Percentiles rank a stretch among this genome's conserved stretches.
These are phyloP conservation scores for Sporothrix phasma DNA, from an alignment of 2,329 filamentous ascomycete genomes.

Conservation along the genomic window DNA sequence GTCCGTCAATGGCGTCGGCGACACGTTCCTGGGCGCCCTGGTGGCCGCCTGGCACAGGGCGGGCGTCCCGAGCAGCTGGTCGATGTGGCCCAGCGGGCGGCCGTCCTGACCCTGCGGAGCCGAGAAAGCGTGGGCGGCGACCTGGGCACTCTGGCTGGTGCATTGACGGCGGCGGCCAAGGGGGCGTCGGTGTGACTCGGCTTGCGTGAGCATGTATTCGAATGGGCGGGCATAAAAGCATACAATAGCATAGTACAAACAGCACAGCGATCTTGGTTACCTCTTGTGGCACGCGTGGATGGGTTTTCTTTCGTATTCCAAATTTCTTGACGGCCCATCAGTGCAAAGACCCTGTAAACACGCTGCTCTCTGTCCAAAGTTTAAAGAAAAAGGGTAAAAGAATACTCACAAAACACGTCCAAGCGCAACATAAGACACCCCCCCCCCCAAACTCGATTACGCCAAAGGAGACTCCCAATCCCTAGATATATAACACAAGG, in stretches of 20 bases:
- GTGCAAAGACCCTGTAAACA: background rate
- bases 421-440: background rate
- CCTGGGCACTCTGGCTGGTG: constrained; percentile 19
- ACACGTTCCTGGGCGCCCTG: constrained; percentile 81
- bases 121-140: constrained; percentile 51
- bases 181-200: too few relatives aligned
- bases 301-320: too few relatives aligned
- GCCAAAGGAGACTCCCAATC: background rate
- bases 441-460: background rate
- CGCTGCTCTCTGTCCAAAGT: background rate
- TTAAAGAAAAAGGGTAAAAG: background rate
- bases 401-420: background rate
- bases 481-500: background rate
- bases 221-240: background rate
- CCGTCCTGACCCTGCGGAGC: constrained; percentile 67
- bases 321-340: too few relatives aligned
- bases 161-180: constrained; percentile 19
- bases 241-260: background rate
- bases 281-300: too few relatives aligned
- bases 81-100: constrained; percentile 71
- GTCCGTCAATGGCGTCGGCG: constrained; percentile 89
- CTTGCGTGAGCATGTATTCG: background rate
- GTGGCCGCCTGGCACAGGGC: constrained; percentile 61
- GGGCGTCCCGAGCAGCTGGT: constrained; percentile 52
- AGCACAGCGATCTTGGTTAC: background rate